phyloP scores from a whole-genome alignment of 345 rosid species.

The Ceriops decandra region DNA sequence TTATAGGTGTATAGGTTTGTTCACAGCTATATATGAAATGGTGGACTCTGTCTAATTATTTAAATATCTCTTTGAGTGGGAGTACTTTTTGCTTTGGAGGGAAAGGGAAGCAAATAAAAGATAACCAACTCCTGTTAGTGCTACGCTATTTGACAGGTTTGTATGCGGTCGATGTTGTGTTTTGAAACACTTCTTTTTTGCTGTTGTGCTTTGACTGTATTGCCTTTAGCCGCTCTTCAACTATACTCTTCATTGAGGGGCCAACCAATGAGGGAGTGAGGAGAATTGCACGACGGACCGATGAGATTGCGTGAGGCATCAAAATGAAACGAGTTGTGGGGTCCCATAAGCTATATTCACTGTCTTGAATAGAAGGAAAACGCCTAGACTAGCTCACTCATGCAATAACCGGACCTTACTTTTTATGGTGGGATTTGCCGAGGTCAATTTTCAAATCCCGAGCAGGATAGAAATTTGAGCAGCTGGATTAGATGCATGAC shows the following conservation, averaged over 20 bases:
- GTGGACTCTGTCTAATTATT: too few relatives aligned
- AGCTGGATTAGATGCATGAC: too few relatives aligned
- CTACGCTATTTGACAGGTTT: conserved; percentile 24
- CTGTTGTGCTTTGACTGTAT: conserved; percentile 21
- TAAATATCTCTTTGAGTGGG: not conserved
- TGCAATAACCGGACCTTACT: not conserved
- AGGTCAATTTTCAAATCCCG: not conserved
- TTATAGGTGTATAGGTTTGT: too few relatives aligned
- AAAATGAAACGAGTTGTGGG: not conserved
- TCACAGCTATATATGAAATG: too few relatives aligned
- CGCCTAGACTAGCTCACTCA: too few relatives aligned
- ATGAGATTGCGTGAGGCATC: not conserved
- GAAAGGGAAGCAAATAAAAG: conserved; percentile 19
- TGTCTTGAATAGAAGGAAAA: not conserved
- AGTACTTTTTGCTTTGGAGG: conserved; percentile 19
- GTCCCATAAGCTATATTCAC: conserved; percentile 12
- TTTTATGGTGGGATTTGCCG: not conserved
- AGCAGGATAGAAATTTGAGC: not conserved
- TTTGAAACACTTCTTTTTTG: conserved; percentile 28
- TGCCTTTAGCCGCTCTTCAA: conserved; percentile 10
- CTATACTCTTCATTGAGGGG: conserved; percentile 7
- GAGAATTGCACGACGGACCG: conserved; percentile 1
- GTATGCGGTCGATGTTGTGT: not conserved
- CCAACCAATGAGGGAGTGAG: not conserved
- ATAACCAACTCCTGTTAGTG: conserved; percentile 20